Conservation (phyloP, 2,329 filamentous ascomycete species). For the Penicillium concentricum region DNA sequence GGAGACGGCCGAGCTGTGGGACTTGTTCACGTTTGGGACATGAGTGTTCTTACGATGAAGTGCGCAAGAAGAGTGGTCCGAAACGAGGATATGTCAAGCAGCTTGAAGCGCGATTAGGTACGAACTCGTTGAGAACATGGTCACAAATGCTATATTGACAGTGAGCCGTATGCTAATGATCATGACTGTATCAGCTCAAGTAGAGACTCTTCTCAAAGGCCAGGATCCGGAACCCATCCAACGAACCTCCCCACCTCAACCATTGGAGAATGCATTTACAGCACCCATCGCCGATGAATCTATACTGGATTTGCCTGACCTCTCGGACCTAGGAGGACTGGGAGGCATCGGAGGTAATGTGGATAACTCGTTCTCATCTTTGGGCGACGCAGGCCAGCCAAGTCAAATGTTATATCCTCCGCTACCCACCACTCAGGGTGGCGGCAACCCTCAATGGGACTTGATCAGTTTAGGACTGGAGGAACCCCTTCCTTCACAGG, state of each 20-base stretch:
- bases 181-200: conserved; percentile 65
- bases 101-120: conserved; percentile 87
- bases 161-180: conserved; percentile 14
- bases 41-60: conserved; percentile 86
- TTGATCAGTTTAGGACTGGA: conserved; percentile 78
- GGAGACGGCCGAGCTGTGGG: conserved; percentile 77
- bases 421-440: conserved; percentile 26
- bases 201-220: conserved; percentile 84
- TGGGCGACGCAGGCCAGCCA: conserved; percentile 22
- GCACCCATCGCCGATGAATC: conserved; percentile 35
- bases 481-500: conserved; percentile 73
- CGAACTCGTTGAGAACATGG: conserved; percentile 34
- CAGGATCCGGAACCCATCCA: conserved; percentile 56
- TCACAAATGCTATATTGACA: not conserved
- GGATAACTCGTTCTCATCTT: conserved; percentile 25
- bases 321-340: conserved; percentile 19
- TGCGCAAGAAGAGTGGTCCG: conserved; percentile 88
- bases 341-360: conserved; percentile 14
- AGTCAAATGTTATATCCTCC: conserved; percentile 21
- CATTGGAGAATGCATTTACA: conserved; percentile 22
- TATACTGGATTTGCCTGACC: conserved; percentile 24
- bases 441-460: conserved; percentile 70
- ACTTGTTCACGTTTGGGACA: conserved; percentile 86
- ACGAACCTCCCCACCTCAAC: conserved; percentile 33
- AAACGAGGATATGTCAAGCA: conserved; percentile 95